Evolutionary conservation across 345 rosid genomes (phyloP).

Genomic region (Excoecaria agallocha): DNA sequence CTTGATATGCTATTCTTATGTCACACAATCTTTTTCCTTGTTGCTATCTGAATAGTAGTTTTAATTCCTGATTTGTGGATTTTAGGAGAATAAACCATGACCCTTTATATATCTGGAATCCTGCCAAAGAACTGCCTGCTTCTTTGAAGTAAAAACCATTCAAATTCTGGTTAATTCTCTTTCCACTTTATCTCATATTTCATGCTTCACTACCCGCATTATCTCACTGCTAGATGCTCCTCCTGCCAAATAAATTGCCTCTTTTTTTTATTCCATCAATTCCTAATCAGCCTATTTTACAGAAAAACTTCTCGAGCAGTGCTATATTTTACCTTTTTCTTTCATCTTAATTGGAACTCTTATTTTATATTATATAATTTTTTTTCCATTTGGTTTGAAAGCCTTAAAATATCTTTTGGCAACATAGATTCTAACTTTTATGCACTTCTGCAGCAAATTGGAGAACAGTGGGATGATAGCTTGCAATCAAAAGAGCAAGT

Average conservation of each 20-base stretch:
- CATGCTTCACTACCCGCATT: neutral
- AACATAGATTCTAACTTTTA: neutral
- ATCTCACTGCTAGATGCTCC: neutral
- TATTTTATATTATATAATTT: too few species aligned
- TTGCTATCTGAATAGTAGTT: neutral
- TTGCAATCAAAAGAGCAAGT: constrained; percentile 79
- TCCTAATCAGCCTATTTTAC: neutral
- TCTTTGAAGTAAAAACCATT: neutral
- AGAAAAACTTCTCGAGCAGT: neutral
- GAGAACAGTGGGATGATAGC: constrained; percentile 87
- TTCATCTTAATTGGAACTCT: too few species aligned
- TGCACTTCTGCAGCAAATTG: constrained; percentile 45
- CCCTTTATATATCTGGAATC: too few species aligned
- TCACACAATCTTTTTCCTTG: neutral
- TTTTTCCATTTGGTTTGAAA: neutral
- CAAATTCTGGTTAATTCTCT: neutral
- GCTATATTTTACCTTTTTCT: neutral
- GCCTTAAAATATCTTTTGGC: neutral
- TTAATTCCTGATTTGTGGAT: neutral
- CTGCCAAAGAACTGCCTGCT: neutral
- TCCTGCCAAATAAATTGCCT: neutral
- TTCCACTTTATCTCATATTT: neutral
- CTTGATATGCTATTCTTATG: neutral
- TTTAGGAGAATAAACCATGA: neutral
- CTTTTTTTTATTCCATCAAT: neutral